Evolutionary conservation across 495 filamentous ascomycete genomes (phyloP), one percentile per base, ranked within the genome.

Genomic region (Penicillium herquei): DNA sequence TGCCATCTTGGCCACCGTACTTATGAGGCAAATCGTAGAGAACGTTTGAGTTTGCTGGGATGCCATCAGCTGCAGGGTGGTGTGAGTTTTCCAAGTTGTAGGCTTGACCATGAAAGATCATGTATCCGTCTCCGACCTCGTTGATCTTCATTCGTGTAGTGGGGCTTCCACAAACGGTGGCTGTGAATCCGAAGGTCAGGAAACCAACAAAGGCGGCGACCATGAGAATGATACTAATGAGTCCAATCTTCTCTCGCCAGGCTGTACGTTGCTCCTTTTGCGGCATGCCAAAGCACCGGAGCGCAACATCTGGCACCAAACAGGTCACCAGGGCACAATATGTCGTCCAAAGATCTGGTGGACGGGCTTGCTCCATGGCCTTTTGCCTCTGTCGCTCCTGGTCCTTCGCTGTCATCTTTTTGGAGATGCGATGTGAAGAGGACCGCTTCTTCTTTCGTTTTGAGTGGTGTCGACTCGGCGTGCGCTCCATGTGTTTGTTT

Each of bases 171-270:
- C 95, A 99, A 16, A 98, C 94, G 8, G 85, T 85, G 49, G 89
- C 80, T 7, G 91, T 96, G 67, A 99, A 99, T 39, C 94, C 95
- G 61, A 99, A 98, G 0, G 95, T 99, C 39, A 99, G 76, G 72
- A 92, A 99, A 61, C 95, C 95, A 52, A 99, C 94, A 63, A 95
- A 86, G 10, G 83, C 82, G 66, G 89, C 92, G 65, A 98, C 91
- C 52, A 91, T 70, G 16, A 96, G 62, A 65, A 99, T 98, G 64
- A 98, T 83, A 75, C 91, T 95, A 67, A 97, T 88, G 52, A 99
- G 77, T 6, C 95, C 95, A 80, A 99, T 96, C 81, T 99, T 99
- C 70, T 99, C 95, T 53, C 95, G 85, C 95, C 95, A 99, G 14
- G 95, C 95, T 59, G 90, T 83, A 57, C 92, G 89, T 68, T 97